These are phyloP conservation scores for Colletotrichum spaethianum DNA, from an alignment of 2,329 filamentous ascomycete genomes.

Conservation along the genomic window DNA sequence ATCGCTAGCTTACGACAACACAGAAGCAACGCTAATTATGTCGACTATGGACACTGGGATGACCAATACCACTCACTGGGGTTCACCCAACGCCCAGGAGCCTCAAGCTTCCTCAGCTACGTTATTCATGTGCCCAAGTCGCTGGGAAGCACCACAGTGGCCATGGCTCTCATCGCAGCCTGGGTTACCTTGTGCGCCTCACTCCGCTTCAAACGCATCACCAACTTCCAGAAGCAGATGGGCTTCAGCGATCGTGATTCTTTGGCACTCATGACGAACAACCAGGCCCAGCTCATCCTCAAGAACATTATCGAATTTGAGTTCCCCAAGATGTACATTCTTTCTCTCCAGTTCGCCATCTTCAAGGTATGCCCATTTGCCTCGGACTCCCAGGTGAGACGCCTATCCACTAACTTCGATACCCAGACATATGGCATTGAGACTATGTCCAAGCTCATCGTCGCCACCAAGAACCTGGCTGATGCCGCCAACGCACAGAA, in stretches of 20 bases:
- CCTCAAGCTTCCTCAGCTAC: neutral
- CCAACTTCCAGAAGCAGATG: conserved; percentile 48
- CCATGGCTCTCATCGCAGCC: conserved; percentile 44
- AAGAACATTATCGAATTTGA: conserved; percentile 51
- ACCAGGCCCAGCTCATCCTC: conserved; percentile 62
- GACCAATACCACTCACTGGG: conserved; percentile 13
- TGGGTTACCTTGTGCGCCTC: conserved; percentile 53
- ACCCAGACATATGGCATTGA: conserved; percentile 56
- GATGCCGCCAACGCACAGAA: conserved; percentile 51
- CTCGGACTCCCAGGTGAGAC: no score
- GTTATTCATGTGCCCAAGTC: neutral
- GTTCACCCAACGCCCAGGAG: no score
- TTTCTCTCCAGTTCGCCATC: conserved; percentile 56
- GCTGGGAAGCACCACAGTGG: neutral
- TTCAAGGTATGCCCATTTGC: conserved; percentile 51
- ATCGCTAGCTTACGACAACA: neutral
- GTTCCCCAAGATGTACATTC: conserved; percentile 56
- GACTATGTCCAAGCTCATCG: conserved; percentile 54
- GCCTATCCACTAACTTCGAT: neutral
- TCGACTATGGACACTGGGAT: conserved; percentile 15
- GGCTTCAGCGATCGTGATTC: conserved; percentile 53
- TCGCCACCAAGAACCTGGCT: conserved; percentile 53
- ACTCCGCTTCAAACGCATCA: conserved; percentile 54
- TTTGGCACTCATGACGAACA: conserved; percentile 56
- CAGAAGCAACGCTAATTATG: neutral